Conservation (phyloP, 352 stramenopile genomes). For the Phytopythium ostracodes region DNA sequence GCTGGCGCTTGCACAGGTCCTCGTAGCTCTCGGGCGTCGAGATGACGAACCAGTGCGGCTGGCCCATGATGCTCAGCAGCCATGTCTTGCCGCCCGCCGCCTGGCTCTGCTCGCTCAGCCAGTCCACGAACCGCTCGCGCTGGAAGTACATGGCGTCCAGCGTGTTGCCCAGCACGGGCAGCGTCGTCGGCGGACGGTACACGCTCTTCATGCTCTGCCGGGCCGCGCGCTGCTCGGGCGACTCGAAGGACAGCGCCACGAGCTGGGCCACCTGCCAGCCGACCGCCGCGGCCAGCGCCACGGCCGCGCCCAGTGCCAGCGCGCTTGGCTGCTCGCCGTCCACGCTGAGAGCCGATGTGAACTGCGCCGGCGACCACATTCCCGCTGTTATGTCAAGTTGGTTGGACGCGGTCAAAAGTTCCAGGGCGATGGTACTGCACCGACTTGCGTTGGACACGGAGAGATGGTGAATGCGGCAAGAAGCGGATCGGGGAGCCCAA, state of each 20-base stretch:
- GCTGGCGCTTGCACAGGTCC: slow-evolving; percentile 47
- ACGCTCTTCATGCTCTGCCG: slow-evolving; percentile 15
- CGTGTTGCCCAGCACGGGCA: slow-evolving; percentile 31
- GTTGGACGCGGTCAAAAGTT: not conserved
- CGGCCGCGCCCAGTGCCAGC: slow-evolving; percentile 9
- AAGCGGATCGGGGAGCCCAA: not conserved
- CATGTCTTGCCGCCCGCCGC: slow-evolving; percentile 22
- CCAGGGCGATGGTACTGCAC: not conserved
- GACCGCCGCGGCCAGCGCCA: slow-evolving; percentile 7
- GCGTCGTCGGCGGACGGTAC: slow-evolving; percentile 18
- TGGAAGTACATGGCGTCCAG: slow-evolving; percentile 30
- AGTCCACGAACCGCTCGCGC: slow-evolving; percentile 26
- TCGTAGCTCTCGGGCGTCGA: slow-evolving; percentile 29
- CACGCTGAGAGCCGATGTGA: not conserved
- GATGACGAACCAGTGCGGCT: slow-evolving; percentile 25
- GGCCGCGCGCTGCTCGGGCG: slow-evolving; percentile 7
- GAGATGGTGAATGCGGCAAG: not conserved
- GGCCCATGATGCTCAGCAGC: slow-evolving; percentile 20
- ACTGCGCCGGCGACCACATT: slow-evolving; percentile 8
- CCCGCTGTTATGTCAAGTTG: not conserved
- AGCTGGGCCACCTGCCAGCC: slow-evolving; percentile 11
- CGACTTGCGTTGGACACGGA: not conserved
- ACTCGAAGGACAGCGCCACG: slow-evolving; percentile 3
- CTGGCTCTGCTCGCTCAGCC: slow-evolving; percentile 28
- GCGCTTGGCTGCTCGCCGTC: not conserved